Evolutionary conservation across 148 eudicot species (phyloP).

Genomic region (Vaccinium myrtillus): DNA sequence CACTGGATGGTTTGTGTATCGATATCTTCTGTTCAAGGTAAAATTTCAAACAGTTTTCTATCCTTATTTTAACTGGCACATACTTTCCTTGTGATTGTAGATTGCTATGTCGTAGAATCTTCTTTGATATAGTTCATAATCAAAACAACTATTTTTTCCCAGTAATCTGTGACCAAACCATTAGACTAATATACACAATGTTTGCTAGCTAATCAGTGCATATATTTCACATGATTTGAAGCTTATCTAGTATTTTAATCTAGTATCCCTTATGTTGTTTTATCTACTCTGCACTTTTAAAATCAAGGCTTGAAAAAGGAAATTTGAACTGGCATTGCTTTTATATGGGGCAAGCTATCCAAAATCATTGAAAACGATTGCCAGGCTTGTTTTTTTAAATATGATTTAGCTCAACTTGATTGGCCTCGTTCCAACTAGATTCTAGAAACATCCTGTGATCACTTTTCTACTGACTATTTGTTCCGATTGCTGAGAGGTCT

Average conservation of each 20-base stretch:
- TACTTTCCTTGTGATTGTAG: not conserved
- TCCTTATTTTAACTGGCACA: not conserved
- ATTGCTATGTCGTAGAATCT: conserved; percentile 1
- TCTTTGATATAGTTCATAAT: not conserved
- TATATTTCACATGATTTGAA: not conserved
- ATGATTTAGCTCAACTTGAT: not conserved
- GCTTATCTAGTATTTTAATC: not conserved
- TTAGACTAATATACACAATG: not conserved
- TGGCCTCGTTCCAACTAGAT: not conserved
- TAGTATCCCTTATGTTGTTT: not conserved
- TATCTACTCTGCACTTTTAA: not conserved
- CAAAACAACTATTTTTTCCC: not conserved
- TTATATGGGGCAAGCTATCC: not conserved
- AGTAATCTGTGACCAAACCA: not conserved
- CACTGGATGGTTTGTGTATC: conserved; percentile 99
- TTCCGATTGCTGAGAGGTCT: not conserved
- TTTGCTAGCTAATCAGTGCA: not conserved
- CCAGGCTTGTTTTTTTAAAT: not conserved
- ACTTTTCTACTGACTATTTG: not conserved
- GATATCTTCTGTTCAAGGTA: conserved; percentile 99
- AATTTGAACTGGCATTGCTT: not conserved
- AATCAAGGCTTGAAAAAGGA: not conserved
- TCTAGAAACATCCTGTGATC: not conserved
- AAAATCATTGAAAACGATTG: not conserved
- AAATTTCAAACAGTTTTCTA: not conserved